Evolutionary conservation across 2,329 filamentous ascomycete species (phyloP).

Genomic region (Microsporum canis): DNA sequence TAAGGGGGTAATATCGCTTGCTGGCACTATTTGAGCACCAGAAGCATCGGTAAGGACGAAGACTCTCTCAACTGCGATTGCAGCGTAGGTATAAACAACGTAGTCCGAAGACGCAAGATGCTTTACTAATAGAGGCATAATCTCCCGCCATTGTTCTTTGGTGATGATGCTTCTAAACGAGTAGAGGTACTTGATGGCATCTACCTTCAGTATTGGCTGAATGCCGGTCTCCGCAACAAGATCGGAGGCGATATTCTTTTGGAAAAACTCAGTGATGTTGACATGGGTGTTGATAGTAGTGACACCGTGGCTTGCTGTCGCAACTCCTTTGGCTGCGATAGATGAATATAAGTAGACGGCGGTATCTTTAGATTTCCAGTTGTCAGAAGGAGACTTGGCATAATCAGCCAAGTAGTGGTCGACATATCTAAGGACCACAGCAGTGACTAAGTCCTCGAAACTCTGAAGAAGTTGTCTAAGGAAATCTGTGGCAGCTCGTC

Average conservation of each 20-base stretch:
- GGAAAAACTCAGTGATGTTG: conserved; percentile 89
- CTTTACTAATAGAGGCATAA: conserved; percentile 79
- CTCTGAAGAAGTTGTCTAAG: conserved; percentile 76
- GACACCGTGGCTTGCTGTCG: conserved; percentile 80
- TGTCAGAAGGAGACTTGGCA: conserved; percentile 52
- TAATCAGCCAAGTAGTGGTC: conserved; percentile 69
- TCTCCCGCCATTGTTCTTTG: conserved; percentile 80
- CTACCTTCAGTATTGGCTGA: conserved; percentile 84
- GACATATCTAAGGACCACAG: conserved; percentile 78
- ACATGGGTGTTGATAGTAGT: conserved; percentile 80
- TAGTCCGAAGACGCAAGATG: conserved; percentile 85
- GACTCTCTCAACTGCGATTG: conserved; percentile 89
- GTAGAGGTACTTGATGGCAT: conserved; percentile 96
- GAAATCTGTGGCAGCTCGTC: conserved; percentile 90
- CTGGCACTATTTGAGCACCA: conserved; percentile 67
- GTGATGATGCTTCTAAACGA: conserved; percentile 91
- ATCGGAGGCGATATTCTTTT: conserved; percentile 82
- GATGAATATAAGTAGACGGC: conserved; percentile 95
- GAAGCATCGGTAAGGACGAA: conserved; percentile 69
- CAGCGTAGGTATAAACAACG: conserved; percentile 94
- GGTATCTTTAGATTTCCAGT: conserved; percentile 97
- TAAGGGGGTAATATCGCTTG: conserved; percentile 65
- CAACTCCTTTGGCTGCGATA: conserved; percentile 80
- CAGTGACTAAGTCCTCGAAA: conserved; percentile 75
- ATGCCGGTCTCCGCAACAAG: conserved; percentile 57